A percentile compares a stretch with the other conserved stretches of the same genome.
These are phyloP conservation scores for Aphanomyces astaci DNA, from an alignment of 352 stramenopile genomes.

Conservation along the genomic window DNA sequence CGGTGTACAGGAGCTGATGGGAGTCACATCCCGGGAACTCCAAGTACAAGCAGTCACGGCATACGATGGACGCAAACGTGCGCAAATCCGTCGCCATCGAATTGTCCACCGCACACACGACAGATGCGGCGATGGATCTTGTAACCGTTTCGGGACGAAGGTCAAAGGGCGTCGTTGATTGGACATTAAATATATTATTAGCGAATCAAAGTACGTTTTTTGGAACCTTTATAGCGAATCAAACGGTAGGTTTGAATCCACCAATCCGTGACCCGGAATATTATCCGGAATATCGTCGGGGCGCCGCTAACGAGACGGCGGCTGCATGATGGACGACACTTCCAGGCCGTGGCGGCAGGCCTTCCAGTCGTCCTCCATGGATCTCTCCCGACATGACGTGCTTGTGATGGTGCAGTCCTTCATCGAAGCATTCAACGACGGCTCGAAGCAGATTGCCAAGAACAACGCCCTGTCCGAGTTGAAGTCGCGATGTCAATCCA, in stretches of 20 bases:
- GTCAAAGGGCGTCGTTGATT: neutral
- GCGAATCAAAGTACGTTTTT: neutral
- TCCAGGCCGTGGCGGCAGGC: neutral
- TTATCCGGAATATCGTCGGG: neutral
- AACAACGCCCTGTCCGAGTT: neutral
- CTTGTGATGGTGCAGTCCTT: neutral
- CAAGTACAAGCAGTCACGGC: conserved; percentile 71
- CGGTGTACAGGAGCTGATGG: conserved; percentile 73
- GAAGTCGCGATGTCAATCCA: neutral
- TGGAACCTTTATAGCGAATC: neutral
- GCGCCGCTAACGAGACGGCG: neutral
- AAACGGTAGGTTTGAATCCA: neutral
- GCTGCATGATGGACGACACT: neutral
- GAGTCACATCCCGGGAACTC: conserved; percentile 84
- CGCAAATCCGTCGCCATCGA: conserved; percentile 37
- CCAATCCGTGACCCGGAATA: neutral
- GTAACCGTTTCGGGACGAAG: neutral
- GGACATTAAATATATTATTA: neutral
- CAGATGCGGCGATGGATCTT: neutral
- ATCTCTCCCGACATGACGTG: neutral
- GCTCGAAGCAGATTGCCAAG: neutral
- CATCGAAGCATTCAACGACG: neutral
- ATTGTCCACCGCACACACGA: neutral
- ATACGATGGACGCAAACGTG: conserved; percentile 72
- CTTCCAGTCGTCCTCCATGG: neutral